Conservation (phyloP, 257 asterid genomes). For the Leptodermis oblonga region DNA sequence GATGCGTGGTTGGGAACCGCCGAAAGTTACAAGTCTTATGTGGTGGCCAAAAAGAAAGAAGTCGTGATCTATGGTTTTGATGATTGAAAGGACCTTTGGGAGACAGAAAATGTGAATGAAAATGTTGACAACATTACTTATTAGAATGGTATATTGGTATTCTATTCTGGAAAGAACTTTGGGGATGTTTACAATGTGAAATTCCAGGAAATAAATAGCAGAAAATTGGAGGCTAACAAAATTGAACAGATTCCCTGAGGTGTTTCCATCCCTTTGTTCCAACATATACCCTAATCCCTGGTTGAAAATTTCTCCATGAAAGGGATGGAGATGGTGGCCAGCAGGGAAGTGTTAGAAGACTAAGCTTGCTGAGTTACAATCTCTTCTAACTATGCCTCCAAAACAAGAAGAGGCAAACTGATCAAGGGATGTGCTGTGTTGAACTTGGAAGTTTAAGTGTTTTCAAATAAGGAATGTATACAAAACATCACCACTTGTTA, state of each 20-base stretch:
- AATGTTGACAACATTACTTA: neutral
- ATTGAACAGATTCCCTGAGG: too few relatives aligned
- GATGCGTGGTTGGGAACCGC: neutral
- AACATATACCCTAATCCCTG: too few relatives aligned
- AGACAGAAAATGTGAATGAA: neutral
- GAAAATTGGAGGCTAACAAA: too few relatives aligned
- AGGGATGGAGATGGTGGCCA: neutral
- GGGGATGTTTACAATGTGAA: neutral
- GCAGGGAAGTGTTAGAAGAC: neutral
- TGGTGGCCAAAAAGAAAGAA: neutral
- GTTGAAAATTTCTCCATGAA: too few relatives aligned
- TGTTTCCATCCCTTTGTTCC: too few relatives aligned
- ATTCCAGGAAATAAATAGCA: neutral
- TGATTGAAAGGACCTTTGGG: neutral
- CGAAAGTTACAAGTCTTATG: neutral
- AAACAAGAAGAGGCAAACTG: too few relatives aligned
- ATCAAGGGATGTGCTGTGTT: too few relatives aligned
- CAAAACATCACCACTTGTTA: too few relatives aligned
- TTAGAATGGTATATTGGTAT: neutral
- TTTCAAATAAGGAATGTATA: too few relatives aligned
- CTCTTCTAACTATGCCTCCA: too few relatives aligned
- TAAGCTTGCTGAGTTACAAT: neutral
- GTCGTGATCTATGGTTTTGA: slow-evolving; percentile 3
- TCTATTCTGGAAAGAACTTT: too few relatives aligned
- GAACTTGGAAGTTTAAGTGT: too few relatives aligned